Conservation (phyloP, 768 basidiomycete species). For the Rhodotorula taiwanensis region DNA sequence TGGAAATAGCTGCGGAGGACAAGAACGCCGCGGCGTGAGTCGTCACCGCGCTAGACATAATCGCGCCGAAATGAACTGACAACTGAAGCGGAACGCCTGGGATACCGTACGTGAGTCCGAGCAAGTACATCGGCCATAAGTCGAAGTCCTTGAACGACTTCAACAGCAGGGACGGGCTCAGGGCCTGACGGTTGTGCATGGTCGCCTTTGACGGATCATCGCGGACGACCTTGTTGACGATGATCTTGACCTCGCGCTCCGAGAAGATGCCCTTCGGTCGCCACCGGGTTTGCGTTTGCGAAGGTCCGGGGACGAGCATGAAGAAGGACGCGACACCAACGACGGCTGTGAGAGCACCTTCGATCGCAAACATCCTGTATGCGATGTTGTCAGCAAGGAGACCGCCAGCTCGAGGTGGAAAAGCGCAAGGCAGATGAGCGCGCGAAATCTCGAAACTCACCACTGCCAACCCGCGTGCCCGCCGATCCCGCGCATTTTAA, state of each 20-base stretch:
- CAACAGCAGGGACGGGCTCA: slow-evolving; percentile 40
- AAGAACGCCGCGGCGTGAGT: slow-evolving; percentile 26
- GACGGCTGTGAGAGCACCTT: slow-evolving; percentile 37
- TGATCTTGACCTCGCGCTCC: slow-evolving; percentile 44
- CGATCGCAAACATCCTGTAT: slow-evolving; percentile 41
- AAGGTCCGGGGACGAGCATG: slow-evolving; percentile 41
- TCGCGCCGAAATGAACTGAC: too few relatives aligned
- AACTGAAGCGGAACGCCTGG: neutral
- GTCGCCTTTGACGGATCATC: slow-evolving; percentile 30
- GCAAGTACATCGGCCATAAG: slow-evolving; percentile 43
- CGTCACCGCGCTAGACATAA: too few relatives aligned
- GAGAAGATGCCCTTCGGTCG: slow-evolving; percentile 44
- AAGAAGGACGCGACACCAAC: slow-evolving; percentile 45
- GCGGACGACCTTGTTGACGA: slow-evolving; percentile 42
- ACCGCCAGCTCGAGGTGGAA: neutral
- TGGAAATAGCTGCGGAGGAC: slow-evolving; percentile 42
- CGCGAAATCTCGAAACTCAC: slow-evolving; percentile 6
- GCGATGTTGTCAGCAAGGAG: neutral
- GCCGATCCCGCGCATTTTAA: slow-evolving; percentile 43
- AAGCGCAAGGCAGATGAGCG: neutral
- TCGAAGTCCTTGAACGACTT: slow-evolving; percentile 42
- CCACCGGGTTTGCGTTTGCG: slow-evolving; percentile 40
- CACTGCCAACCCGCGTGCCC: slow-evolving; percentile 45
- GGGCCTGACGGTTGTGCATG: slow-evolving; percentile 38
- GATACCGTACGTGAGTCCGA: slow-evolving; percentile 42